Conservation (phyloP, 108 stramenopile genomes). For the Nitzschia sp. region DNA sequence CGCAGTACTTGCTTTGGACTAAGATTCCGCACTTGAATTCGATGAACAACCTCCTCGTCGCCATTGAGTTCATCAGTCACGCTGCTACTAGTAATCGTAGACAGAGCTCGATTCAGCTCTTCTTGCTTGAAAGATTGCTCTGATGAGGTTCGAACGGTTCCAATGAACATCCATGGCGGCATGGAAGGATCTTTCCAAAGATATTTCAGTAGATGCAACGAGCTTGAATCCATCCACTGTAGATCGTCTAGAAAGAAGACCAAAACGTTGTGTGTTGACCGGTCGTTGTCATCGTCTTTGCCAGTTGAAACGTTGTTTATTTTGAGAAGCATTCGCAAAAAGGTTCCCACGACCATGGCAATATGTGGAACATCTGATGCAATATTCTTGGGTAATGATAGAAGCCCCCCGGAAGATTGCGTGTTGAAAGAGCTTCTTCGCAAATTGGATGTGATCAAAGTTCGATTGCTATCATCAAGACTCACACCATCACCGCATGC, state of each 20-base stretch:
- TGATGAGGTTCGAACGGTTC: constrained; percentile 36
- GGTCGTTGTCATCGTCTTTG: background rate
- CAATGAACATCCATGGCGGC: constrained; percentile 17
- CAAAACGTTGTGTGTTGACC: background rate
- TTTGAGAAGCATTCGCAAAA: background rate
- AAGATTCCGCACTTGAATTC: background rate
- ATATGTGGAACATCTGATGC: background rate
- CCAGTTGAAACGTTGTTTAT: background rate
- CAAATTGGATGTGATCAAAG: background rate
- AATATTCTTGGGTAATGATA: background rate
- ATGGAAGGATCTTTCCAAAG: constrained; percentile 8
- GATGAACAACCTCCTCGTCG: background rate
- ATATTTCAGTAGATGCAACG: constrained; percentile 25
- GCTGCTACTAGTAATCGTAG: background rate
- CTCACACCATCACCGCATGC: background rate
- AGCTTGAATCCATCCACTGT: constrained; percentile 61
- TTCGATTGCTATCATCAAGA: background rate
- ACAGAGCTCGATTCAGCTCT: background rate
- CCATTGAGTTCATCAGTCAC: background rate
- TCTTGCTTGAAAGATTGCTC: background rate
- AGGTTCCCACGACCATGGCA: background rate
- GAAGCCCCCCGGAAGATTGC: background rate
- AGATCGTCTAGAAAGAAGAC: constrained; percentile 61
- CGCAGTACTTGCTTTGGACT: background rate
- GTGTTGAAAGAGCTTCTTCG: background rate